Evolutionary conservation across 257 asterid species (phyloP).

Genomic region (Forsythia suspensa): DNA sequence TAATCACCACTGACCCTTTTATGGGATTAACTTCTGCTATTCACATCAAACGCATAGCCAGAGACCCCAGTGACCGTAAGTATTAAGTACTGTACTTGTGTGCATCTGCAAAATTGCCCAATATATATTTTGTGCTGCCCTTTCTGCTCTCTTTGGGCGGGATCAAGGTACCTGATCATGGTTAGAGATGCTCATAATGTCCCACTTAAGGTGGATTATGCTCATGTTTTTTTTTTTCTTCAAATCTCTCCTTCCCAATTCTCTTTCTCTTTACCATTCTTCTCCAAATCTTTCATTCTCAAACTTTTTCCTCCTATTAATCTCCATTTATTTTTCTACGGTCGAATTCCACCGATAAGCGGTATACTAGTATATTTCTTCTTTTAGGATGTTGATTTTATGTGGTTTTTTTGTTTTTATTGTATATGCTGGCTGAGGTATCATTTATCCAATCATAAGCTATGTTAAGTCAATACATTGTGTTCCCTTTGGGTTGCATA

Average conservation of each 20-base stretch:
- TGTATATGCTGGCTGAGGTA: background rate
- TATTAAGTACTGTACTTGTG: constrained; percentile 1
- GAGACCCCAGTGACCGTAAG: constrained; percentile 70
- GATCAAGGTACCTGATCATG: background rate
- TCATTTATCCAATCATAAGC: background rate
- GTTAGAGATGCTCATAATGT: background rate
- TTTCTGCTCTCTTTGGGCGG: background rate
- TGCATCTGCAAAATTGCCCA: background rate
- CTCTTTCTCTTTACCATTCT: too few species aligned
- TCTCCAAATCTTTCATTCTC: too few species aligned
- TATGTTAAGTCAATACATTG: background rate
- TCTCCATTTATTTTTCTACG: too few species aligned
- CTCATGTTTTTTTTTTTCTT: background rate
- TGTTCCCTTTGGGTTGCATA: background rate
- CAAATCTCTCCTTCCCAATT: too few species aligned
- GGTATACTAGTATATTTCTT: background rate
- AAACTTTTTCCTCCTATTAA: too few species aligned
- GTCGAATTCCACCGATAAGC: too few species aligned
- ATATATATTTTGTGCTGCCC: background rate
- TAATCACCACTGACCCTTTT: constrained; percentile 86
- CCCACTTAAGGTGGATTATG: background rate
- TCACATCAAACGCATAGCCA: constrained; percentile 69
- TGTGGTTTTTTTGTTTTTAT: background rate
- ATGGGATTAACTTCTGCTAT: constrained; percentile 81
- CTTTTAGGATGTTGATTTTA: background rate